Conservation (phyloP, 768 basidiomycete genomes). For the Suillus plorans region DNA sequence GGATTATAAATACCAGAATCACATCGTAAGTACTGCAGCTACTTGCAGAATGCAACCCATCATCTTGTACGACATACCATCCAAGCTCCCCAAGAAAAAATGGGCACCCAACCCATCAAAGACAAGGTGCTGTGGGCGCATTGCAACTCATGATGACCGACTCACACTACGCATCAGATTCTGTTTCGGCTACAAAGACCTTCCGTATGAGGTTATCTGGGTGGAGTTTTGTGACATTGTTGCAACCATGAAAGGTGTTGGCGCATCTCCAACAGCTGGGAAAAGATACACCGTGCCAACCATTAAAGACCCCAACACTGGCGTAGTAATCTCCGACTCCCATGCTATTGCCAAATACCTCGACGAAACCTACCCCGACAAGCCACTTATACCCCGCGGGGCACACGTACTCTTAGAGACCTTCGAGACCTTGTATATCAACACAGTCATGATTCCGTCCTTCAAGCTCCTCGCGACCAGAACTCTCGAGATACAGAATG, state of each 20-base stretch:
- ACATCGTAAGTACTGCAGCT: background rate
- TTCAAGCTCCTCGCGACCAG: background rate
- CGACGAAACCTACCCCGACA: slow-evolving; percentile 43
- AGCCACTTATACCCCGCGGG: background rate
- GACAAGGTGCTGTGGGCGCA: background rate
- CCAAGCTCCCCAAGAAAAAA: background rate
- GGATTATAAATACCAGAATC: background rate
- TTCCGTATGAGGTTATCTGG: slow-evolving; percentile 46
- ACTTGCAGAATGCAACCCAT: background rate
- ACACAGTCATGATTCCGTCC: background rate
- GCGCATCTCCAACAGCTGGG: background rate
- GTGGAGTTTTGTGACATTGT: slow-evolving; percentile 51
- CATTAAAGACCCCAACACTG: slow-evolving; percentile 42
- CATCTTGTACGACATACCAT: slow-evolving; percentile 5
- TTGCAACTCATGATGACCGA: background rate
- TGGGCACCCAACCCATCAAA: slow-evolving; percentile 9
- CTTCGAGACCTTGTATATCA: background rate
- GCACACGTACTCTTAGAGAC: background rate
- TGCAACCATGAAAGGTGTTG: slow-evolving; percentile 1
- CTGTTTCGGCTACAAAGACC: slow-evolving; percentile 34
- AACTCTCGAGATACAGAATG: background rate
- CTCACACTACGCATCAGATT: slow-evolving; percentile 14
- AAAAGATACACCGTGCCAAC: slow-evolving; percentile 43
- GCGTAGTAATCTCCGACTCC: slow-evolving; percentile 39
- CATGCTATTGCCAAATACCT: slow-evolving; percentile 46